Base-by-base conservation (phyloP, 768 basidiomycete species). In the Austroboletus festivus region DNA sequence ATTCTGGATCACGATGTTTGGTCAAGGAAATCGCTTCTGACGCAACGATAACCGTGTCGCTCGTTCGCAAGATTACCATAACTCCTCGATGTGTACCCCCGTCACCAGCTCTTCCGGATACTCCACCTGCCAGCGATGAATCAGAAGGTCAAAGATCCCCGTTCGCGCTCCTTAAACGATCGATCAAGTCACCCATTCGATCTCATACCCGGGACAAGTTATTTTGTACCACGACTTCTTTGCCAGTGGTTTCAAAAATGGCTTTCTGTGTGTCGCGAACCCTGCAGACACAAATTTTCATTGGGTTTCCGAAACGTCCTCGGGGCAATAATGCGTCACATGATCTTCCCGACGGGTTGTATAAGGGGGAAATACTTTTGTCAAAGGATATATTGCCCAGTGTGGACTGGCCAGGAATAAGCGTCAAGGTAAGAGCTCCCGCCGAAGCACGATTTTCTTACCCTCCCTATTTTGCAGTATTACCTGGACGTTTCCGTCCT, bases 281-380 rank as follows among this genome's bases (percentile, higher is more conserved):
- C 53, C 22, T 64, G 56, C 41, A 72, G 60, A 56, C 62, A 66
- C 42, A 63, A 70, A 71, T 88, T 38, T 77, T 70, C 43, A 76
- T 85, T 38, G 86, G 86, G 2, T 88, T 88, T 55, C 82, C 83
- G 16, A 88, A 86, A 53, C 79, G 84, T 16, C 83, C 84, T 9
- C 65, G 68, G 42, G 64, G 63, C 51, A 62, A 34, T 78, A 80
- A 56, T 75, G 77, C 3, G 10, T 68, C 77, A 3, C 73, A 77
- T 8, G 58, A 73, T 16, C 71, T 85, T 26, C 86, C 86, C 1
- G 85, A 88, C 58, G 86, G 86, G 12, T 71, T 88, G 2, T 79
- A 76, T 55, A 85, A 83, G 59, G 75, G 78, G 42, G 78, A 77
- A 47, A 68, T 89, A 24, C 62, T 70, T 24, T 64, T 88, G 6